Percentiles rank a stretch among this genome's conserved stretches.
Evolutionary conservation across 2,329 filamentous ascomycete species (phyloP).

Genomic region (Aspergillus japonicus): DNA sequence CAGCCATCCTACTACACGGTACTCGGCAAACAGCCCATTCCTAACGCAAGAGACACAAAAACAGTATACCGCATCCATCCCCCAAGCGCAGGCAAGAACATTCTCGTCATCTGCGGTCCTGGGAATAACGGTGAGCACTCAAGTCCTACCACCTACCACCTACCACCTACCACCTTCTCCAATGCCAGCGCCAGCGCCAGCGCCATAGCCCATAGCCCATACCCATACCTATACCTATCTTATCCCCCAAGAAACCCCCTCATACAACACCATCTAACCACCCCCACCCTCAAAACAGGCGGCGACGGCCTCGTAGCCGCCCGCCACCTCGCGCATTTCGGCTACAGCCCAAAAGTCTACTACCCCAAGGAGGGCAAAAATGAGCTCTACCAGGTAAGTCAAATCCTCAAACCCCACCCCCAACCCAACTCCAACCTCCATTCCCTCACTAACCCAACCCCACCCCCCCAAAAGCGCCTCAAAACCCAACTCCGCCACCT

Average conservation of each 20-base stretch:
- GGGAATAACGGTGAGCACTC: conserved; percentile 58
- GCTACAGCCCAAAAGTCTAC: conserved; percentile 84
- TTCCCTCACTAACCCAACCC: neutral
- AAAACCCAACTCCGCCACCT: conserved; percentile 81
- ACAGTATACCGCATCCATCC: conserved; percentile 86
- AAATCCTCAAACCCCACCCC: neutral
- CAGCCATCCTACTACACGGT: neutral
- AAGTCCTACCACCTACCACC: neutral
- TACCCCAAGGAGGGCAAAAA: conserved; percentile 92
- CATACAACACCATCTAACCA: neutral
- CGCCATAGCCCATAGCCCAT: neutral
- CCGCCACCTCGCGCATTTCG: conserved; percentile 86
- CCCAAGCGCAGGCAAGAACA: conserved; percentile 63
- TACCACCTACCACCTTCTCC: neutral
- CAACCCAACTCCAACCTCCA: neutral
- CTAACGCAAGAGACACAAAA: neutral
- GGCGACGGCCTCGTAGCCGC: conserved; percentile 94
- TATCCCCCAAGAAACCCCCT: neutral
- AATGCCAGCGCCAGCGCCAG: too few relatives aligned
- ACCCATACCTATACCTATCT: neutral
- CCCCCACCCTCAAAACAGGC: conserved; percentile 52
- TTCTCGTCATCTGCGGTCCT: conserved; percentile 90
- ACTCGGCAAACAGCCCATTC: neutral
- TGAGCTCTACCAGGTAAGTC: conserved; percentile 75
- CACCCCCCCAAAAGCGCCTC: conserved; percentile 62